Evolutionary conservation across 148 eudicot genomes (phyloP), one percentile per base, ranked within the genome.

Genomic region (Amaranthus cruentus): DNA sequence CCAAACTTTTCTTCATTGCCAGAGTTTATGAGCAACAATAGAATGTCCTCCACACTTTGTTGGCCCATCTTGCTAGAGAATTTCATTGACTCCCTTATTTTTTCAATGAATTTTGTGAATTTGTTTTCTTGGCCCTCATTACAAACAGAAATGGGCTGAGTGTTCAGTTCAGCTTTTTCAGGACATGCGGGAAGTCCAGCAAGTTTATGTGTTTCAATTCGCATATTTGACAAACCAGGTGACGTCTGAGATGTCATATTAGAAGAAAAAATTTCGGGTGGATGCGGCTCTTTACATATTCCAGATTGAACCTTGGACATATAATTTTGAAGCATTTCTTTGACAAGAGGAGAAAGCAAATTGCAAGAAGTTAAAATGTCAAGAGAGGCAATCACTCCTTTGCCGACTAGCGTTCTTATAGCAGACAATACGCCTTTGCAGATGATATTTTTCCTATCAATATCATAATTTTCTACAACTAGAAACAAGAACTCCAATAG

Each of bases 401-500:
- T 91, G 55, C 73, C 78, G 66, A 86, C 80, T 77, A 94, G 85
- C 49, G 80, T n/a, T 60, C 56, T 71, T 47, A 89, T 72, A 79
- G 96, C 87, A 15, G 87, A 78, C 51, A 81, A 83, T 28, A 91
- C 86, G 13, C 97, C 89, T 28, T 62, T 73, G 68, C 61, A 51
- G 51, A 91, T 80, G 61, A 81, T 72, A 72, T 78, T 74, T 63
- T 82, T 87, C 82, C 97, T 85, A 74, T 86, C 93, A 72, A 78
- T 59, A 71, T 94, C 97, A 82, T 89, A 94, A 70, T 87, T 87
- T 46, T 94, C 96, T 66, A 87, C 78, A 56, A 94, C 79, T 47
- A 87, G 75, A 4, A 89, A 75, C 66, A 94, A 72, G 75, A 88
- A 94, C 72, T 94, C 98, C 12, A 94, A 82, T 55, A 94, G 97